Percentiles rank a stretch among this genome's conserved stretches.
phyloP scores from a whole-genome alignment of 2,329 filamentous ascomycete genomes.

The Dendryphion nanum region DNA sequence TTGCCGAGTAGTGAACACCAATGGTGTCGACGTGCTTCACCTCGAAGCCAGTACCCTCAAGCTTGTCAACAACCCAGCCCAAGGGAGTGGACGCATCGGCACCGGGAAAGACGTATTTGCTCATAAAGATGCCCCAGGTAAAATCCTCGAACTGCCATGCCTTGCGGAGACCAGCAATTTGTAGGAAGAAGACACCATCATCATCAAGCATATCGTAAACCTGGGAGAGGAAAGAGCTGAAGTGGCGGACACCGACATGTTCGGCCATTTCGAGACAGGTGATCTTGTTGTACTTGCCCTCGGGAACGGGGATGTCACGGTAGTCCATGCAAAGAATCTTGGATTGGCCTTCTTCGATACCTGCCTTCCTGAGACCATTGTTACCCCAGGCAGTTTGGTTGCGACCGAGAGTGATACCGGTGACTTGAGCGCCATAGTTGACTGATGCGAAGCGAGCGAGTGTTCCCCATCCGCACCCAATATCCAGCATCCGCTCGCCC shows the following conservation, averaged over 20 bases:
- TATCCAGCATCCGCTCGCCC: conserved; percentile 83
- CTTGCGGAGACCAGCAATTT: conserved; percentile 91
- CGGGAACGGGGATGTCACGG: conserved; percentile 81
- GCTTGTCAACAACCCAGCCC: conserved; percentile 77
- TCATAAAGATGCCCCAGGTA: conserved; percentile 98
- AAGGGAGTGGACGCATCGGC: conserved; percentile 94
- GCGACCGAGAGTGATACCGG: conserved; percentile 88
- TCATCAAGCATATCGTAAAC: conserved; percentile 95
- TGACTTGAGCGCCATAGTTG: conserved; percentile 83
- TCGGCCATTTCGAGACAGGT: conserved; percentile 98
- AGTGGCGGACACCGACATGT: conserved; percentile 93
- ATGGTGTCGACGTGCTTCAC: conserved; percentile 90
- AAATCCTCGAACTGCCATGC: conserved; percentile 97
- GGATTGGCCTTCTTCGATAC: conserved; percentile 83
- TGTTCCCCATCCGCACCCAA: conserved; percentile 97
- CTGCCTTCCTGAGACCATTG: conserved; percentile 76
- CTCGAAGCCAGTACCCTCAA: conserved; percentile 87
- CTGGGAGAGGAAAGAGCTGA: conserved; percentile 77
- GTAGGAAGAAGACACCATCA: conserved; percentile 92
- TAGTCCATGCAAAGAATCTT: conserved; percentile 96
- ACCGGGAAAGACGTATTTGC: conserved; percentile 98
- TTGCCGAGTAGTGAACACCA: conserved; percentile 95
- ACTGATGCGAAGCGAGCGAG: conserved; percentile 88
- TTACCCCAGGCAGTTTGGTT: conserved; percentile 99
- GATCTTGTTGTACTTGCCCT: conserved; percentile 86